Percentiles rank a stretch among this genome's conserved stretches.
These are phyloP conservation scores for Wickerhamiella dianesei DNA, from an alignment of 805 yeast species.

Conservation along the genomic window DNA sequence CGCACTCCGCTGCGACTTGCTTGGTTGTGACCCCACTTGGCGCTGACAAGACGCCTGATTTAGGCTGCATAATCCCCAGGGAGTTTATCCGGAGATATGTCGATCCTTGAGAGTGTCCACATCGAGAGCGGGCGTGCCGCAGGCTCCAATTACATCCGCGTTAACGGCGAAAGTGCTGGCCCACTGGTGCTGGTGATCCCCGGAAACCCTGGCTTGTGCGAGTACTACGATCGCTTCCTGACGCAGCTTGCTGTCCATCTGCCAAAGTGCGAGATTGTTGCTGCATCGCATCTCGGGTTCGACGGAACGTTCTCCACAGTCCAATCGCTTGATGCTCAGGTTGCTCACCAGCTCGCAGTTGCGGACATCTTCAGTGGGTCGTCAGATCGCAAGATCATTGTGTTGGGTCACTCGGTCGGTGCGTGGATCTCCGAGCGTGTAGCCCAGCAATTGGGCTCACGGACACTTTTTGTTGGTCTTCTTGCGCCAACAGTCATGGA, in stretches of 20 bases:
- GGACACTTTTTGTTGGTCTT: constrained; percentile 38
- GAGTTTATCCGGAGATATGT: too few relatives aligned
- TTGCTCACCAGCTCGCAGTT: constrained; percentile 43
- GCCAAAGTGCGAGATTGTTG: constrained; percentile 39
- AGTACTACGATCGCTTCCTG: constrained; percentile 47
- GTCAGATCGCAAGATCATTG: constrained; percentile 27
- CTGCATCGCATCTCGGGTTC: constrained; percentile 57
- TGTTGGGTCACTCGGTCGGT: constrained; percentile 65
- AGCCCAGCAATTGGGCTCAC: constrained; percentile 21
- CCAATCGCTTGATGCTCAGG: constrained; percentile 38
- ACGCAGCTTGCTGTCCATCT: constrained; percentile 29
- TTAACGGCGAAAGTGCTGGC: background rate
- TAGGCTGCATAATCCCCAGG: background rate
- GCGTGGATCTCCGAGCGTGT: constrained; percentile 48
- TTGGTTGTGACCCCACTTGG: background rate
- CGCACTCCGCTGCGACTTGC: too few relatives aligned
- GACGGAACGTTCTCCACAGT: constrained; percentile 18
- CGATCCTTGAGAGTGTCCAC: background rate
- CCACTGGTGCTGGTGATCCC: constrained; percentile 49
- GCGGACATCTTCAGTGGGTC: constrained; percentile 26
- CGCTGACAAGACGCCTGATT: background rate
- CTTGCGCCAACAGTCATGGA: constrained; percentile 60
- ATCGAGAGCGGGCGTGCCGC: background rate
- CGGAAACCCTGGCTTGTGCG: constrained; percentile 65
- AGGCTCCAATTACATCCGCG: background rate